Evolutionary conservation across 371 early-diverging fungal species (phyloP), one percentile per base, ranked within the genome.

Genomic region (Mortierella sp.): DNA sequence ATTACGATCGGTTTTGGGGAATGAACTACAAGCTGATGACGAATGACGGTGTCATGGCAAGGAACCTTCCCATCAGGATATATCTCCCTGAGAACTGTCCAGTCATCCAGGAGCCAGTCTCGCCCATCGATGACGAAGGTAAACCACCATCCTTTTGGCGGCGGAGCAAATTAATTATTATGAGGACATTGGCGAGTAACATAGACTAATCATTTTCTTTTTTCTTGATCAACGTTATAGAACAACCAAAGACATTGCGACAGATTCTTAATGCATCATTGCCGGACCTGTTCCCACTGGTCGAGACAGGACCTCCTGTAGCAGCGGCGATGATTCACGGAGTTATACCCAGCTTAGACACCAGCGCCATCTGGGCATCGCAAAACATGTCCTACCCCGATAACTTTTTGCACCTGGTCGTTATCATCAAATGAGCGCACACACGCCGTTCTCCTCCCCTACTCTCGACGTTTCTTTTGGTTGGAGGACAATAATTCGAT

Each of bases 391-490:
- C 91, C 6, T 93, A 90, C 85, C 89, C 93, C 10, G 95, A 94
- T 78, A 92, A 92, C 73, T 94, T 94, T 79, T 74, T 94, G 58
- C 95, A 94, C 84, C 73, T 94, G 65, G 92, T 93, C 22, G 77
- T 92, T 29, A 75, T 81, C 53, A 48, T 85, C 58, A 79, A 79
- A n/a, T 78, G 47, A 78, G 13, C 37, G 31, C 19, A 31, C 53
- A n/a, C n/a, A n/a, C n/a, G n/a, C n/a, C n/a, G n/a, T n/a, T n/a
- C n/a, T n/a, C n/a, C n/a, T n/a, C n/a, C n/a, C n/a, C n/a, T n/a
- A n/a, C n/a, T n/a, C n/a, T n/a, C n/a, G n/a, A n/a, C n/a, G n/a
- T n/a, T n/a, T n/a, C n/a, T n/a, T n/a, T n/a, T n/a, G n/a, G n/a
- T n/a, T n/a, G n/a, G n/a, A n/a, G n/a, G n/a, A n/a, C n/a, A n/a